Conservation (phyloP, 2,329 filamentous ascomycete genomes). For the Arthrocladium fulminans region DNA sequence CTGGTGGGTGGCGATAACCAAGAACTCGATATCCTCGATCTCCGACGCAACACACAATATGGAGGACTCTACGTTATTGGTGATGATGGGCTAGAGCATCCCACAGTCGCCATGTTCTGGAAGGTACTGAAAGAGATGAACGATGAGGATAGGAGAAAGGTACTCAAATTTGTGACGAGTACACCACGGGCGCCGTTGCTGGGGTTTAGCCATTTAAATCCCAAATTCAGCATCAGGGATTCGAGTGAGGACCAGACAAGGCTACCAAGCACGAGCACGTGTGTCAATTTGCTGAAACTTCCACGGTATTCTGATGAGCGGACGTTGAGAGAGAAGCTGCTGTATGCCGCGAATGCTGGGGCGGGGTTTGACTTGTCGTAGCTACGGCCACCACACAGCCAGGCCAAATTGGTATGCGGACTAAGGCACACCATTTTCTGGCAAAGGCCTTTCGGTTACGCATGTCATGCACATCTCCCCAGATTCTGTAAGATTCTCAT, state of each 20-base stretch:
- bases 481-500: background rate
- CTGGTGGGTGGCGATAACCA: constrained; percentile 81
- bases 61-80: constrained; percentile 82
- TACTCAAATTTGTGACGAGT: constrained; percentile 91
- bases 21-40: constrained; percentile 77
- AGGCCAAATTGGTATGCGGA: too few relatives aligned
- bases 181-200: constrained; percentile 83
- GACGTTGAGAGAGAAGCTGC: constrained; percentile 64
- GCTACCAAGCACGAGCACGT: constrained; percentile 88
- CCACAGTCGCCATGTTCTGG: constrained; percentile 83
- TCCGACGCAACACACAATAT: constrained; percentile 75
- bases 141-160: constrained; percentile 69
- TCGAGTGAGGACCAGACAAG: constrained; percentile 65
- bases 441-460: background rate
- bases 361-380: constrained; percentile 73
- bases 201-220: constrained; percentile 78
- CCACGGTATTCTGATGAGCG: constrained; percentile 64
- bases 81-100: constrained; percentile 79
- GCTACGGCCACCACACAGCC: too few relatives aligned
- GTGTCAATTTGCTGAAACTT: constrained; percentile 87
- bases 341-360: constrained; percentile 82
- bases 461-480: background rate
- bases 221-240: constrained; percentile 83
- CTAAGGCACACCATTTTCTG: too few relatives aligned
- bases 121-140: constrained; percentile 67